These are phyloP conservation scores for Talaromyces sp. DNA, from an alignment of 2,329 filamentous ascomycete genomes.

Conservation along the genomic window DNA sequence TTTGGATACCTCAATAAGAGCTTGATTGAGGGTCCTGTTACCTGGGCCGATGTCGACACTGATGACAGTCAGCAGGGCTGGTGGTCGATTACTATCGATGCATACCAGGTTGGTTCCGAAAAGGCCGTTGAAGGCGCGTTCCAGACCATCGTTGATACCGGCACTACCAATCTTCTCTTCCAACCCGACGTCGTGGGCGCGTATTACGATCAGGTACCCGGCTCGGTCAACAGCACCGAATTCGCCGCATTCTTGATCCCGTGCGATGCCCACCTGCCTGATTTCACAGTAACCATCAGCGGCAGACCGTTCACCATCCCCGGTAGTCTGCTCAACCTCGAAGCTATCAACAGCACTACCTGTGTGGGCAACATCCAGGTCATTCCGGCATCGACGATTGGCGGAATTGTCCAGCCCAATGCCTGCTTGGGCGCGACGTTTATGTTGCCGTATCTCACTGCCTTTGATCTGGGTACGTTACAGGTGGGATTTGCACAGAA, in stretches of 20 bases:
- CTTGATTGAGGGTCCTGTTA: slow-evolving; percentile 61
- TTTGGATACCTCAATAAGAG: slow-evolving; percentile 67
- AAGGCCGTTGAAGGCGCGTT: slow-evolving; percentile 36
- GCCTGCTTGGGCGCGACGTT: slow-evolving; percentile 15
- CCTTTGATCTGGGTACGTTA: slow-evolving; percentile 14
- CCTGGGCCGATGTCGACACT: slow-evolving; percentile 34
- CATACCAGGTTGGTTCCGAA: slow-evolving; percentile 55
- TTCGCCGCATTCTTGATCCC: slow-evolving; percentile 58
- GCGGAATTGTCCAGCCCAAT: slow-evolving; percentile 8
- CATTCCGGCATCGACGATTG: slow-evolving; percentile 6
- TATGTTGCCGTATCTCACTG: slow-evolving; percentile 12
- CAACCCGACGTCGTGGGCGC: slow-evolving; percentile 55
- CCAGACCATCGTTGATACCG: slow-evolving; percentile 64
- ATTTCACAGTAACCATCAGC: slow-evolving; percentile 54
- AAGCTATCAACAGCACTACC: slow-evolving; percentile 2
- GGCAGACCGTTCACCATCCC: slow-evolving; percentile 50
- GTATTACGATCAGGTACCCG: slow-evolving; percentile 60
- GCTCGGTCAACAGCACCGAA: slow-evolving; percentile 46
- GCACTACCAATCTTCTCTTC: slow-evolving; percentile 65
- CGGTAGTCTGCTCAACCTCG: slow-evolving; percentile 9
- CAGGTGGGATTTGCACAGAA: slow-evolving; percentile 14
- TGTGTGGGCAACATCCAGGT: slow-evolving; percentile 17
- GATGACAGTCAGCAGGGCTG: slow-evolving; percentile 61
- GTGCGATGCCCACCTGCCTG: slow-evolving; percentile 54
- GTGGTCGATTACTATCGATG: slow-evolving; percentile 64